Conservation (phyloP, 805 yeast genomes). For the Zygosaccharomyces rouxii region DNA sequence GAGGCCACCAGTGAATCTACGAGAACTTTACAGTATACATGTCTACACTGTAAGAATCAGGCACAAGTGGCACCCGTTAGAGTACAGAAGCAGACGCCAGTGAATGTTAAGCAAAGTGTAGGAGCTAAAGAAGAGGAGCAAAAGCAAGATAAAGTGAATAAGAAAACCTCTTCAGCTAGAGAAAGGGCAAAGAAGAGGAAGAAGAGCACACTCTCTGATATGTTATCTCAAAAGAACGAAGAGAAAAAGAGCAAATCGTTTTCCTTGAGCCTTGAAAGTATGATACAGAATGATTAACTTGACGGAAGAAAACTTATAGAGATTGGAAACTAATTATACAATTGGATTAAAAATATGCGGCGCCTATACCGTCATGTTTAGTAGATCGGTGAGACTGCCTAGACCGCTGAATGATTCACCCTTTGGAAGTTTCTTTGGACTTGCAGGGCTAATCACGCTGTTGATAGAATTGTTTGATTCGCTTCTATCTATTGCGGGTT, state of each 20-base stretch:
- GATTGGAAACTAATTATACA: neutral
- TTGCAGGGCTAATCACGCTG: slow-evolving; percentile 7
- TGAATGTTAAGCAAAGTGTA: neutral
- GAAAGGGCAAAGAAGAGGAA: slow-evolving; percentile 46
- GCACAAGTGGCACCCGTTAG: slow-evolving; percentile 15
- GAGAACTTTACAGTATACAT: slow-evolving; percentile 25
- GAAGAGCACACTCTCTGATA: slow-evolving; percentile 39
- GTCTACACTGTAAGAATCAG: slow-evolving; percentile 28
- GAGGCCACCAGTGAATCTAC: slow-evolving; percentile 9
- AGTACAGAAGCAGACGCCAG: neutral
- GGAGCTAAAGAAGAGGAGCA: neutral
- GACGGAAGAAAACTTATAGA: neutral
- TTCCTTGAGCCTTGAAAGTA: slow-evolving; percentile 46
- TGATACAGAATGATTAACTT: slow-evolving; percentile 36
- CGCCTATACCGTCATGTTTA: slow-evolving; percentile 9
- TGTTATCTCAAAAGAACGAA: slow-evolving; percentile 42
- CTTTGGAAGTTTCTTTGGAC: slow-evolving; percentile 5
- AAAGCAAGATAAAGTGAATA: slow-evolving; percentile 4
- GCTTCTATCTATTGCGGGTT: slow-evolving; percentile 7
- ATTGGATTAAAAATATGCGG: neutral
- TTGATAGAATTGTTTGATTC: slow-evolving; percentile 5
- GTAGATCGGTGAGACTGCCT: slow-evolving; percentile 9
- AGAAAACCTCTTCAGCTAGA: slow-evolving; percentile 29
- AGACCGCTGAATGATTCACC: slow-evolving; percentile 11
- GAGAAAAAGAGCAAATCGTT: slow-evolving; percentile 34